phyloP scores from a whole-genome alignment of 2,329 filamentous ascomycete genomes.

The Byssothecium circinans region DNA sequence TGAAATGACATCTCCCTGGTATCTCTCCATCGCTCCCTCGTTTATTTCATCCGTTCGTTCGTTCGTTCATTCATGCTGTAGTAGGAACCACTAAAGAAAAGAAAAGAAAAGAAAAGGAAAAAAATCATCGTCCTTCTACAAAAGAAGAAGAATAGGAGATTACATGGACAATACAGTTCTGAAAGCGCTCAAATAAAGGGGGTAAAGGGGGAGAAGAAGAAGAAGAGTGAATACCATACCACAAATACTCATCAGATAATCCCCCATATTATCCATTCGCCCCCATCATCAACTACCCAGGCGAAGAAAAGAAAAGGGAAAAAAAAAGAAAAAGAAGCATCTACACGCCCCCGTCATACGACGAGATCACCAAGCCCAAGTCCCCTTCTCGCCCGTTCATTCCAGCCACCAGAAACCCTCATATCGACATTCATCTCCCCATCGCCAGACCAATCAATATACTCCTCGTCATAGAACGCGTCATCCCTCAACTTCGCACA shows the following conservation, averaged over 20 bases:
- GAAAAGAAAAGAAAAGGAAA: too few species aligned
- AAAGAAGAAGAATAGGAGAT: too few species aligned
- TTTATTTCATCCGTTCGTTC: too few species aligned
- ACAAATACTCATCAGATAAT: too few species aligned
- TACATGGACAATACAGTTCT: too few species aligned
- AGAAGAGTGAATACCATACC: not conserved
- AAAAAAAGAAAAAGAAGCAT: conserved; percentile 16
- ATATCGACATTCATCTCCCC: conserved; percentile 16
- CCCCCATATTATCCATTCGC: too few species aligned
- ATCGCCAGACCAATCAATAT: conserved; percentile 31
- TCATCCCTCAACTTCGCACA: conserved; percentile 7
- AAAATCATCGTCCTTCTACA: too few species aligned
- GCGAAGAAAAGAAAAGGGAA: not conserved
- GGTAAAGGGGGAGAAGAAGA: not conserved
- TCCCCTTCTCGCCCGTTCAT: conserved; percentile 25
- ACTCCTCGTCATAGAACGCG: conserved; percentile 1
- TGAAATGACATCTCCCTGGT: too few species aligned
- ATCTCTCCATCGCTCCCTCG: too few species aligned
- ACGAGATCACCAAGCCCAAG: conserved; percentile 29
- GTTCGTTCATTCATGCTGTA: too few species aligned
- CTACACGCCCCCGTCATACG: conserved; percentile 34
- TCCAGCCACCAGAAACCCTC: conserved; percentile 11
- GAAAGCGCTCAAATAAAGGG: not conserved
- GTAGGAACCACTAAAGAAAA: too few species aligned
- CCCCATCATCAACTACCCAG: not conserved